These are phyloP conservation scores for Insectozyma bohioensis DNA, from an alignment of 1,139 yeast species.

Conservation along the genomic window DNA sequence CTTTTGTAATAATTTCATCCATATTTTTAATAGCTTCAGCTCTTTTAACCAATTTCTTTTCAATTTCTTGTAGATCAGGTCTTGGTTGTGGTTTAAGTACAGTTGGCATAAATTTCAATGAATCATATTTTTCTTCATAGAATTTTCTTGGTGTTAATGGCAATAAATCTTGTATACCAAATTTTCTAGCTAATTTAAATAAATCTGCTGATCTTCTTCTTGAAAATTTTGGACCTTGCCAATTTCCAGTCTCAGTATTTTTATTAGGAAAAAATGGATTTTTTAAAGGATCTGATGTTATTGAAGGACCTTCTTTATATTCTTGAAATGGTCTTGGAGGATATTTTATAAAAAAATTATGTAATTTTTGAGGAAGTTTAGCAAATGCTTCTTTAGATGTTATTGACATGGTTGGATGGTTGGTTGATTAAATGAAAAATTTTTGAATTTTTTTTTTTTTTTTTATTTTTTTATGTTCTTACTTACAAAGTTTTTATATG, in stretches of 20 bases:
- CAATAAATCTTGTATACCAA: conserved; percentile 75
- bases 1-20: conserved; percentile 67
- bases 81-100: conserved; percentile 77
- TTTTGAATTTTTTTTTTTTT: no score
- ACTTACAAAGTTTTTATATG: no score
- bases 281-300: conserved; percentile 64
- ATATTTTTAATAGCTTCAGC: conserved; percentile 67
- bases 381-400: conserved; percentile 45
- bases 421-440: conserved; percentile 1
- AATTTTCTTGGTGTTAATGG: conserved; percentile 77
- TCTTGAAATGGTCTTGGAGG: conserved; percentile 82
- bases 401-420: conserved; percentile 16
- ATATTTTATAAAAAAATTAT: conserved; percentile 72
- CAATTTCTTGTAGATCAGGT: conserved; percentile 73
- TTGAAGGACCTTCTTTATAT: conserved; percentile 65
- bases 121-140: conserved; percentile 73
- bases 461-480: no score
- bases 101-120: conserved; percentile 75
- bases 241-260: conserved; percentile 75
- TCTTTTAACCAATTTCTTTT: conserved; percentile 60
- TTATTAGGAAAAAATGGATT: conserved; percentile 89
- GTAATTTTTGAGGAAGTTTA: conserved; percentile 69
- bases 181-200: conserved; percentile 78
- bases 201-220: conserved; percentile 83
- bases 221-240: conserved; percentile 79